Evolutionary conservation across 2,329 filamentous ascomycete genomes (phyloP).

Genomic region (Penicillium sp.): DNA sequence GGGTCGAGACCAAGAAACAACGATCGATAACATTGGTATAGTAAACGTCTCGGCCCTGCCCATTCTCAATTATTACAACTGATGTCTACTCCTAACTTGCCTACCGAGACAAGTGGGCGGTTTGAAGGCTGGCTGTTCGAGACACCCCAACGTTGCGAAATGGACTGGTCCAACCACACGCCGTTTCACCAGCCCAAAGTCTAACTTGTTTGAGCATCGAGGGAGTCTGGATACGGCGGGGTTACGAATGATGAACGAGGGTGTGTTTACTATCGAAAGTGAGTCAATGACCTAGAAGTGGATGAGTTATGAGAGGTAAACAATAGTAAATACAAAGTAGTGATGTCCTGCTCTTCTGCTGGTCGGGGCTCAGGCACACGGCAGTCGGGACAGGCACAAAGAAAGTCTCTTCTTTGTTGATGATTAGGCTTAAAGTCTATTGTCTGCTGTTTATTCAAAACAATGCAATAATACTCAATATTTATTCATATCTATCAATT

Average conservation of each 20-base stretch:
- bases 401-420: too few relatives aligned
- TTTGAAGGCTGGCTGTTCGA: conserved; percentile 4
- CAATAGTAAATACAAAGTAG: too few relatives aligned
- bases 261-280: neutral
- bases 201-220: neutral
- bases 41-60: neutral
- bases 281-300: neutral
- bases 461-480: neutral
- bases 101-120: conserved; percentile 1
- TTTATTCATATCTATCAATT: neutral
- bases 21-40: neutral
- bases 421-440: neutral
- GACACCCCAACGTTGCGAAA: neutral
- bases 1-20: neutral
- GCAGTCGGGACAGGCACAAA: too few relatives aligned
- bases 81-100: neutral
- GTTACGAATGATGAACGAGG: neutral
- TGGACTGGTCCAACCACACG: conserved; percentile 19
- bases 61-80: neutral
- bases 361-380: too few relatives aligned
- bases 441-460: neutral
- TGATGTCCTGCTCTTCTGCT: too few relatives aligned
- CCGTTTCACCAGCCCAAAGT: conserved; percentile 14
- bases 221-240: neutral
- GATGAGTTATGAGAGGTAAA: too few relatives aligned